Evolutionary conservation across 768 basidiomycete genomes (phyloP), one percentile per base, ranked within the genome.

Genomic region (Suillus tomentosus): DNA sequence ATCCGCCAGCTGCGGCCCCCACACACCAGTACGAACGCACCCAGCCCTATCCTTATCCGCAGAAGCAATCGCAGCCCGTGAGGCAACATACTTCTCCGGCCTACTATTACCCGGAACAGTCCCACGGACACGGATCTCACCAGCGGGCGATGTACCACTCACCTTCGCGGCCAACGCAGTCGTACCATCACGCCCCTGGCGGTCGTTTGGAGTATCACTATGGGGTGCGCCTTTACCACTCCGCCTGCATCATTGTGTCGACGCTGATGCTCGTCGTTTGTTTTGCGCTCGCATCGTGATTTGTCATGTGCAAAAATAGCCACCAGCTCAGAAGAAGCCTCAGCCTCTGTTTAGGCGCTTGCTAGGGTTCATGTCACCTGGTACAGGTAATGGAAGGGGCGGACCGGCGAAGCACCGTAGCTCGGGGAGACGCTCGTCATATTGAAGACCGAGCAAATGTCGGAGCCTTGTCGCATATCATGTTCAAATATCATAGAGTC

Each of bases 291-390:
- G 37, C 63, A 40, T 55, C 53, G 59, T 67, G 60, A 27, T 43
- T 34, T 45, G 61, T 8, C 31, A 31, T 27, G n/a, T 62, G 19
- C 54, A 34, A 31, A 72, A 72, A 71, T 74, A 77, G n/a, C 62
- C 74, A 0, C 72, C 75, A 7, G 48, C 74, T 31, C 75, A 73
- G 4, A 67, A 67, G 5, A 77, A 66, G 56, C 75, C 75, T 27
- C 69, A 75, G 31, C 74, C 74, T n/a, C 40, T 77, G 15, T 62
- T 77, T 43, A 77, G 68, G 57, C 74, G 75, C 17, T 61, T 76
- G 7, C 64, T 77, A 43, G 71, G 74, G 10, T 77, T 74, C 58
- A 66, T 62, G 42, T 74, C 76, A 6, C 72, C 75, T 55, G 68
- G 68, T 5, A 48, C 58, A 19, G 68, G 70, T 45, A 69, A 68